These are phyloP conservation scores for Chrysanthemum seticuspe DNA, from an alignment of 129 eudicot species.

Conservation along the genomic window DNA sequence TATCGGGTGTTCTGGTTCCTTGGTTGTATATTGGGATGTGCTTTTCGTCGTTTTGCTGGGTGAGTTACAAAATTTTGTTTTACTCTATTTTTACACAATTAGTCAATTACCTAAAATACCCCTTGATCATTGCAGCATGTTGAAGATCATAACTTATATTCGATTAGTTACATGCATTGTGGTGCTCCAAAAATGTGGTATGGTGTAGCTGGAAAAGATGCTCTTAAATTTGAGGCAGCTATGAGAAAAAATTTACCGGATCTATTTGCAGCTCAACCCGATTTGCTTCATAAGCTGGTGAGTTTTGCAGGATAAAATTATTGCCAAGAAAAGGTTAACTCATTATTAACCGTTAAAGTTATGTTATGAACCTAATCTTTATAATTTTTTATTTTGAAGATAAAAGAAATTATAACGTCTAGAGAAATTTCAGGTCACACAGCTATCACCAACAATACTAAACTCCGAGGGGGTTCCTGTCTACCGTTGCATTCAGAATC, in stretches of 20 bases:
- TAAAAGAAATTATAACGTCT: too few species aligned
- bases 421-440: slow-evolving; percentile 65
- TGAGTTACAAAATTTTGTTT: slow-evolving; percentile 34
- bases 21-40: slow-evolving; percentile 99
- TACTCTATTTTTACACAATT: neutral
- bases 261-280: slow-evolving; percentile 91
- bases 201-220: slow-evolving; percentile 89
- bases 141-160: slow-evolving; percentile 94
- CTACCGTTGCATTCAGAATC: slow-evolving; percentile 76
- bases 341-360: too few species aligned
- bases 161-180: slow-evolving; percentile 90
- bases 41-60: slow-evolving; percentile 97
- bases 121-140: slow-evolving; percentile 62
- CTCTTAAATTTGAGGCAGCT: slow-evolving; percentile 74
- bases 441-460: slow-evolving; percentile 84
- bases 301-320: slow-evolving; percentile 1
- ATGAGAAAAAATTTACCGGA: slow-evolving; percentile 91
- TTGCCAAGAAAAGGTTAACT: too few species aligned
- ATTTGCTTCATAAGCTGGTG: slow-evolving; percentile 96
- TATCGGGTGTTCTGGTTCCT: slow-evolving; percentile 97
- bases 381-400: neutral
- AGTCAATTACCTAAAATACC: slow-evolving; percentile 7
- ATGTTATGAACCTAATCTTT: neutral
- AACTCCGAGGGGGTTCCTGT: slow-evolving; percentile 90
- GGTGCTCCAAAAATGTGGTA: slow-evolving; percentile 99